Evolutionary conservation across 768 basidiomycete genomes (phyloP).

Genomic region (Phanerochaete sordida): DNA sequence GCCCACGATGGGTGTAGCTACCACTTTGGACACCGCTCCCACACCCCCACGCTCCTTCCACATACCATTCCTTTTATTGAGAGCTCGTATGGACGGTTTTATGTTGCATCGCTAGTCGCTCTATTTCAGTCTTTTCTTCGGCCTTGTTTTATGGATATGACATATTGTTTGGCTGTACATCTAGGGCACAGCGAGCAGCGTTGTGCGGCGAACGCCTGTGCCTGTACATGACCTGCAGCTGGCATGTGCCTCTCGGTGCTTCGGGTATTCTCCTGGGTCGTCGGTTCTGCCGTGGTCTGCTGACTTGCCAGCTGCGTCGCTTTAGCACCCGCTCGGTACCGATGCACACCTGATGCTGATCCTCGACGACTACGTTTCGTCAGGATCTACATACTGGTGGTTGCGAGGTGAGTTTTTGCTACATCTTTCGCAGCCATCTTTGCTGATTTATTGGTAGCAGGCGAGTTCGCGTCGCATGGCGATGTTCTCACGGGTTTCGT

Average conservation of each 20-base stretch:
- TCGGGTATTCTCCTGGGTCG: background rate
- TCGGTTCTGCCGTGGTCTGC: background rate
- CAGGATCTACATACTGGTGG: no score
- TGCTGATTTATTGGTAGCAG: no score
- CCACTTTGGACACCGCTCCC: background rate
- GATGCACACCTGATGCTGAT: background rate
- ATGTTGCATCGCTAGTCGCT: background rate
- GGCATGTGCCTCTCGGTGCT: background rate
- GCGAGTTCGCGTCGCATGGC: no score
- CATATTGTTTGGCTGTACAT: background rate
- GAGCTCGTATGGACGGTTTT: constrained; percentile 5
- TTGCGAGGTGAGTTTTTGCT: no score
- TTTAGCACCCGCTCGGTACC: background rate
- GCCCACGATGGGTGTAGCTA: background rate
- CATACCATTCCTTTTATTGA: background rate
- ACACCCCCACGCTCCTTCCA: background rate
- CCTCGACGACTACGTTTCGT: no score
- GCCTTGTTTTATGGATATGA: background rate
- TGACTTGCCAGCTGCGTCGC: background rate
- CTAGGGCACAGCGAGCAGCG: no score
- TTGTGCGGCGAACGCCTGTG: no score
- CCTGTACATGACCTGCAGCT: background rate
- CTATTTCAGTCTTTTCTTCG: background rate
- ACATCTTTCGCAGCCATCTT: no score
- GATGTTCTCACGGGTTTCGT: no score